Percentiles rank a stretch among this genome's conserved stretches.
These are phyloP conservation scores for Citrus medica DNA, from an alignment of 345 rosid genomes.

Conservation along the genomic window DNA sequence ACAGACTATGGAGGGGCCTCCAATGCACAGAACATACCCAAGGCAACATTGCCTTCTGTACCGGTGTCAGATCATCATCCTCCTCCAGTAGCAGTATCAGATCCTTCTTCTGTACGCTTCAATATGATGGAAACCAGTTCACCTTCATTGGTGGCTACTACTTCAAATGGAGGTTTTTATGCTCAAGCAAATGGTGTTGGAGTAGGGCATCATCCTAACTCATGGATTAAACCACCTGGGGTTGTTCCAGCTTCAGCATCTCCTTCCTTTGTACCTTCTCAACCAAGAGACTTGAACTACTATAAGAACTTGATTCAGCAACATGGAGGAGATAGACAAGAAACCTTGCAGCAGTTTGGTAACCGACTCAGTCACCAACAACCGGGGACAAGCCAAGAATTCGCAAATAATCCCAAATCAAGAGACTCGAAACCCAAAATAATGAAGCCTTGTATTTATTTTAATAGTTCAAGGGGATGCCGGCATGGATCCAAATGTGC, in stretches of 20 bases:
- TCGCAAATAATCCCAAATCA: conserved; percentile 47
- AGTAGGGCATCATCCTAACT: conserved; percentile 20
- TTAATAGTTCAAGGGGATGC: conserved; percentile 88
- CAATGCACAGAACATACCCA: conserved; percentile 29
- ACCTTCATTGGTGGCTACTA: conserved; percentile 27
- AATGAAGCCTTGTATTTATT: conserved; percentile 90
- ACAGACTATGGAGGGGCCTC: conserved; percentile 48
- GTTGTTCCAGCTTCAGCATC: conserved; percentile 32
- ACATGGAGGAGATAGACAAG: conserved; percentile 93
- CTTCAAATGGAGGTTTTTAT: conserved; percentile 47
- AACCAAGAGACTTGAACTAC: conserved; percentile 67
- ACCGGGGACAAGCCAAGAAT: conserved; percentile 44
- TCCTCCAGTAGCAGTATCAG: conserved; percentile 17
- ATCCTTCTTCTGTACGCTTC: conserved; percentile 33
- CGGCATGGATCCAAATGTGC: conserved; percentile 80
- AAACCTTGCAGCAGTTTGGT: conserved; percentile 44
- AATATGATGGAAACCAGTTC: conserved; percentile 38
- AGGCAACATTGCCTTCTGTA: conserved; percentile 16
- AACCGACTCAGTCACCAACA: conserved; percentile 39
- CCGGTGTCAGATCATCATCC: conserved; percentile 20
- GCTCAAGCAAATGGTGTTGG: conserved; percentile 43
- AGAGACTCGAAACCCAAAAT: conserved; percentile 65
- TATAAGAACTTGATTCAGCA: conserved; percentile 96
- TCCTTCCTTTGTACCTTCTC: conserved; percentile 40
- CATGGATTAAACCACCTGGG: conserved; percentile 29